Conservation (phyloP, 2,329 filamentous ascomycete genomes). For the Incumbomyces lentus region DNA sequence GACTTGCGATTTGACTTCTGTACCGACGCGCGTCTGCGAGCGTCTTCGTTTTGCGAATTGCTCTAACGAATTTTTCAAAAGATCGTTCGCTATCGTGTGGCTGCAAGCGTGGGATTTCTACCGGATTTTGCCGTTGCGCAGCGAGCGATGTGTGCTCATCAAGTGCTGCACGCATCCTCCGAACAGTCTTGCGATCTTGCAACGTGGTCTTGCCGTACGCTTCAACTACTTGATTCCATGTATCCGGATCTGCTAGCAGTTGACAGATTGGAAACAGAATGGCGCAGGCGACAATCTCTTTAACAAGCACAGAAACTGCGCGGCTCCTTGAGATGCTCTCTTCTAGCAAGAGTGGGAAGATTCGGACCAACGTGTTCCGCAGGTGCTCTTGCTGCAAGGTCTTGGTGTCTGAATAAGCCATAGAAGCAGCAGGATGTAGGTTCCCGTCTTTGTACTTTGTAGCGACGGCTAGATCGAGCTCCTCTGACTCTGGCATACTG, state of each 20-base stretch:
- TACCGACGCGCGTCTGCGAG: constrained; percentile 87
- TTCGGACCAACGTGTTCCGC: constrained; percentile 58
- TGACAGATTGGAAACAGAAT: constrained; percentile 73
- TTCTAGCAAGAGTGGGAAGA: constrained; percentile 68
- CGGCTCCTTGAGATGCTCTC: constrained; percentile 65
- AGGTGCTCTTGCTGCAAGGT: constrained; percentile 81
- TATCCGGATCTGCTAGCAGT: constrained; percentile 80
- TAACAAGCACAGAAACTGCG: constrained; percentile 67
- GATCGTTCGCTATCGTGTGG: constrained; percentile 79
- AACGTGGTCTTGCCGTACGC: constrained; percentile 75
- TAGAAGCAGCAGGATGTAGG: constrained; percentile 72
- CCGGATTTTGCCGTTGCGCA: constrained; percentile 53
- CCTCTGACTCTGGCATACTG: constrained; percentile 88
- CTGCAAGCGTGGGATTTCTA: constrained; percentile 65
- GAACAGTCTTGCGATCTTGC: constrained; percentile 90
- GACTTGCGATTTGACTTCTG: constrained; percentile 81
- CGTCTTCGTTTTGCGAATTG: constrained; percentile 78
- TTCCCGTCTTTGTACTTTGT: constrained; percentile 82
- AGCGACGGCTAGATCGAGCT: constrained; percentile 92
- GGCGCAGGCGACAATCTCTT: constrained; percentile 88
- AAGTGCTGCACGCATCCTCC: constrained; percentile 78
- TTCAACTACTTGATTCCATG: constrained; percentile 95
- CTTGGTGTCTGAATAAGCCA: constrained; percentile 76
- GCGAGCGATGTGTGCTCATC: constrained; percentile 87
- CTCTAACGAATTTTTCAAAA: constrained; percentile 88